These are phyloP conservation scores for Serpula lacrymans DNA, from an alignment of 768 basidiomycete species.

Conservation along the genomic window DNA sequence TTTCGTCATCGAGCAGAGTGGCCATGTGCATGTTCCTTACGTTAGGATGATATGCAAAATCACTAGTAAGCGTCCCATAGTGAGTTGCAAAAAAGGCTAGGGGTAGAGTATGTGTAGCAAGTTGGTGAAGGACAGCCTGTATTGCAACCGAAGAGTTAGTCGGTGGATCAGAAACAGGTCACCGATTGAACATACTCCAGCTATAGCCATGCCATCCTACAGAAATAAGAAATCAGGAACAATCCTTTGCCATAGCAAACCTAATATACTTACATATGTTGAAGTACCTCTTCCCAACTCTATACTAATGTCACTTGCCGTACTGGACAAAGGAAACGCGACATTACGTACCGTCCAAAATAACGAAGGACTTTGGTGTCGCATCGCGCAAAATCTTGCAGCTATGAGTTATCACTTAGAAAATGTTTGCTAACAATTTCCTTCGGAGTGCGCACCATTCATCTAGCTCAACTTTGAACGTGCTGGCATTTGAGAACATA, in stretches of 20 bases:
- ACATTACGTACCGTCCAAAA: constrained; percentile 79
- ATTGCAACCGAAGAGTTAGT: constrained; percentile 2
- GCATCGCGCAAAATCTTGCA: constrained; percentile 93
- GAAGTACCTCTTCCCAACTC: constrained; percentile 96
- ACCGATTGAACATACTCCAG: constrained; percentile 52
- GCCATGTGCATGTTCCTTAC: constrained; percentile 96
- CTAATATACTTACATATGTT: constrained; percentile 63
- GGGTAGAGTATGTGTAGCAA: constrained; percentile 89
- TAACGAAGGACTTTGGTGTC: constrained; percentile 90
- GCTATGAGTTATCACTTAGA: constrained; percentile 34
- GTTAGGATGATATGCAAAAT: constrained; percentile 89
- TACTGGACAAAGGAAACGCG: constrained; percentile 1
- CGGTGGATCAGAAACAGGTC: constrained; percentile 5
- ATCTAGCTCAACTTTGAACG: constrained; percentile 98
- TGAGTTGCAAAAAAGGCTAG: constrained; percentile 97
- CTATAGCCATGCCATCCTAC: constrained; percentile 98
- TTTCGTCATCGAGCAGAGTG: constrained; percentile 89
- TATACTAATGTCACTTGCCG: constrained; percentile 28
- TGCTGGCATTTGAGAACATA: constrained; percentile 91
- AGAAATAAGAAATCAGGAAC: constrained; percentile 11
- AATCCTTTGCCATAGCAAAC: background rate
- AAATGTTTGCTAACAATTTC: background rate
- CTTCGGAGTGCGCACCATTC: constrained; percentile 64
- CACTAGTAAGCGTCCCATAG: constrained; percentile 93
- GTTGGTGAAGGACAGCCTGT: constrained; percentile 88